phyloP scores from a whole-genome alignment of 2,329 filamentous ascomycete species.

The Apiospora rasikravindrae region DNA sequence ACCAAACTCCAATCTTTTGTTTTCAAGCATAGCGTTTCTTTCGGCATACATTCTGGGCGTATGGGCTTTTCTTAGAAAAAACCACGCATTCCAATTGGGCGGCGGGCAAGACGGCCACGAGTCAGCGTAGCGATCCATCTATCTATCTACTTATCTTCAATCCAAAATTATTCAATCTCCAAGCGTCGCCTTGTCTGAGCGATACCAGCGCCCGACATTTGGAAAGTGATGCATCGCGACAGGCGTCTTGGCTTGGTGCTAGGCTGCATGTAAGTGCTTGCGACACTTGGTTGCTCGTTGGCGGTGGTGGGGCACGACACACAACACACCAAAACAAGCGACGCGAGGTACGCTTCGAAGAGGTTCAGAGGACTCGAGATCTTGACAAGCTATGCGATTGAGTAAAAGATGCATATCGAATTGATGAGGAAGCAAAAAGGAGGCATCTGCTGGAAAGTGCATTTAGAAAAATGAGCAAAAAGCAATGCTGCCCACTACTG shows the following conservation, averaged over 20 bases:
- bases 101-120: not conserved
- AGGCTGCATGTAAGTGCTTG: not conserved
- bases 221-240: not conserved
- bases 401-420: not conserved
- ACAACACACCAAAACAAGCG: not conserved
- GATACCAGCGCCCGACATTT: too few relatives aligned
- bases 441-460: not conserved
- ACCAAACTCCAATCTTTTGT: not conserved
- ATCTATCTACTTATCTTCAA: not conserved
- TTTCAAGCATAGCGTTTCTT: conserved; percentile 9
- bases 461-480: not conserved
- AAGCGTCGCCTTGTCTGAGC: not conserved
- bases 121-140: not conserved
- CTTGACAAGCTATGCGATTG: too few relatives aligned
- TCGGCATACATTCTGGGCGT: conserved; percentile 12
- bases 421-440: not conserved
- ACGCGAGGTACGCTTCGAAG: not conserved
- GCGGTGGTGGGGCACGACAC: not conserved
- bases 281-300: not conserved
- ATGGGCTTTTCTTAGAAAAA: not conserved
- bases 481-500: not conserved
- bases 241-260: not conserved
- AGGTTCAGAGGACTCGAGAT: not conserved
- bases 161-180: not conserved
- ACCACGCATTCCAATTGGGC: not conserved